phyloP scores from a whole-genome alignment of 2,329 filamentous ascomycete species.

The Calonectria fujianensis region DNA sequence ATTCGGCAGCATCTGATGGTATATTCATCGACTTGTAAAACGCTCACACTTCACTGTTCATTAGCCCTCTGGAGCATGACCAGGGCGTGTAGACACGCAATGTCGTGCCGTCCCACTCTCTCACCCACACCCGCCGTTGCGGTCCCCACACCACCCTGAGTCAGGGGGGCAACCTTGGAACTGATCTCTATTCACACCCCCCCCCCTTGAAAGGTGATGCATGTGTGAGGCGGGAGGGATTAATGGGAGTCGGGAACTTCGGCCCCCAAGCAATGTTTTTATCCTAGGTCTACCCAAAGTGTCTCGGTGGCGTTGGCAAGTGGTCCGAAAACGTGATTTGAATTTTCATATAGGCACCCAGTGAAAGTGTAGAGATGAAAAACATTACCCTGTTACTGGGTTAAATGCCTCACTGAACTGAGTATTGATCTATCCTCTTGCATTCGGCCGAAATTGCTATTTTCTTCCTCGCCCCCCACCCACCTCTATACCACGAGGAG shows the following conservation, averaged over 20 bases:
- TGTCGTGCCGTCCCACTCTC: not conserved
- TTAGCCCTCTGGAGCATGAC: not conserved
- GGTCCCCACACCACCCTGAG: constrained; percentile 1
- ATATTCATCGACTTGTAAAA: not conserved
- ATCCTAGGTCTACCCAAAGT: not conserved
- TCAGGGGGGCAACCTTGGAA: constrained; percentile 4
- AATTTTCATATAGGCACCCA: not conserved
- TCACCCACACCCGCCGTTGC: not conserved
- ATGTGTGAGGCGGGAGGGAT: not conserved
- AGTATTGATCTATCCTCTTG: not conserved
- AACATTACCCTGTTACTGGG: not conserved
- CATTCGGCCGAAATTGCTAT: not conserved
- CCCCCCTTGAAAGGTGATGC: not conserved
- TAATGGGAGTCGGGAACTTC: not conserved
- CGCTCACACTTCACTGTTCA: not conserved
- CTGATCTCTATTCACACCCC: not conserved
- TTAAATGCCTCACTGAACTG: constrained; percentile 5
- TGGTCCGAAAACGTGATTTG: not conserved
- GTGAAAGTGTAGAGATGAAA: not conserved
- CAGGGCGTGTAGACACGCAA: not conserved
- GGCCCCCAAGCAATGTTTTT: not conserved
- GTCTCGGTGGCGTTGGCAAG: not conserved
- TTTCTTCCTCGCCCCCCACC: not conserved
- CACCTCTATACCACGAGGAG: not conserved
- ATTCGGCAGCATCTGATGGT: not conserved